phyloP scores from a whole-genome alignment of 352 stramenopile genomes.

The Plasmopara viticola region DNA sequence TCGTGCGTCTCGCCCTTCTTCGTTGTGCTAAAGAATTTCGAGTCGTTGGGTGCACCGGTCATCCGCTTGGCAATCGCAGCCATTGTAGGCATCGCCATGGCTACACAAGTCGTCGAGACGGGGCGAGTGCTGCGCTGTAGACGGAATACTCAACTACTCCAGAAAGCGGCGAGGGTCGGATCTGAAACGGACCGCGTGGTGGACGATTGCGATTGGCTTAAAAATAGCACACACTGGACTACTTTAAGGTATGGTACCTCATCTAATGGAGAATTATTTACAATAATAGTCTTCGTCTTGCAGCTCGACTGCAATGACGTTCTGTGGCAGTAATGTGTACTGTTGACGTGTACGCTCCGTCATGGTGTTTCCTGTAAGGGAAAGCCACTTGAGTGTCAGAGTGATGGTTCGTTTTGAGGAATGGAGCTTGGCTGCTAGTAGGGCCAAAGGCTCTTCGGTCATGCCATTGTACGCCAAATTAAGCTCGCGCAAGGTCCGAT shows the following conservation, averaged over 20 bases:
- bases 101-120: neutral
- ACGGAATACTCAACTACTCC: neutral
- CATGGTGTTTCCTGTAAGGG: constrained; percentile 54
- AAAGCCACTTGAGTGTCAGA: constrained; percentile 41
- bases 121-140: neutral
- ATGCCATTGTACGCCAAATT: constrained; percentile 71
- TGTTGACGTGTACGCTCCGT: constrained; percentile 36
- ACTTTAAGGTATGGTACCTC: neutral
- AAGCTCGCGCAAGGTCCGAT: constrained; percentile 53
- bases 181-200: constrained; percentile 18
- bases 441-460: constrained; percentile 58
- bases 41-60: constrained; percentile 91
- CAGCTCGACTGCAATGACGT: constrained; percentile 37
- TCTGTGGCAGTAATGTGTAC: constrained; percentile 25
- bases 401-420: constrained; percentile 18
- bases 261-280: constrained; percentile 1
- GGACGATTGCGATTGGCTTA: constrained; percentile 4
- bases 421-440: constrained; percentile 35
- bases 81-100: constrained; percentile 85
- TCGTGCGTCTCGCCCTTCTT: constrained; percentile 99
- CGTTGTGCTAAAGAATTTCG: constrained; percentile 98
- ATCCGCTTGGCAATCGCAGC: constrained; percentile 84
- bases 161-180: neutral
- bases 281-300: constrained; percentile 22
- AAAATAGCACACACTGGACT: constrained; percentile 1